Evolutionary conservation across 2,329 filamentous ascomycete genomes (phyloP).

Genomic region (Diaporthe sp.): DNA sequence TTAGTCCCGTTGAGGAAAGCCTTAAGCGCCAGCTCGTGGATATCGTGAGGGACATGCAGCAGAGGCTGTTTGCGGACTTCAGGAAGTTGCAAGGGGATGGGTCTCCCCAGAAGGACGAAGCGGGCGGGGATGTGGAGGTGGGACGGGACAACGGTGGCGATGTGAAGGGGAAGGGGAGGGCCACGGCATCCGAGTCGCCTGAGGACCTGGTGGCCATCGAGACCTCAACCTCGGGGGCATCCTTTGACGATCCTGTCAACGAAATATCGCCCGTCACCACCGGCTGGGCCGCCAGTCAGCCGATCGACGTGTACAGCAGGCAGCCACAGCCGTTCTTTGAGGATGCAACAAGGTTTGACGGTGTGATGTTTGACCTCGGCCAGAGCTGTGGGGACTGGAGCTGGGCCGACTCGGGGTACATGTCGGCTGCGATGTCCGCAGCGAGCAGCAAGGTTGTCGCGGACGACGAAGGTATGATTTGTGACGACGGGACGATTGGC

Average conservation of each 20-base stretch:
- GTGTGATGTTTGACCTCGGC: constrained; percentile 5
- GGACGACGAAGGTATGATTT: constrained; percentile 1
- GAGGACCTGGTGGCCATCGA: not conserved
- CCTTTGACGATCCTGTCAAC: not conserved
- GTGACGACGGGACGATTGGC: constrained; percentile 8
- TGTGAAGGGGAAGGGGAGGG: constrained; percentile 10
- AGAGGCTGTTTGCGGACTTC: constrained; percentile 41
- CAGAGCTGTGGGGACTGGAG: constrained; percentile 8
- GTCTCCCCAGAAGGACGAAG: not conserved
- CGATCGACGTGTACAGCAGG: constrained; percentile 14
- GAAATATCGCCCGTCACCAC: not conserved
- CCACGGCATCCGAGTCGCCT: not conserved
- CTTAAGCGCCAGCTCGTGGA: constrained; percentile 41
- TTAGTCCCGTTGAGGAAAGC: constrained; percentile 41
- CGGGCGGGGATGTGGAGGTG: not conserved
- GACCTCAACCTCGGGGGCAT: not conserved
- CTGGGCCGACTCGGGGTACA: constrained; percentile 31
- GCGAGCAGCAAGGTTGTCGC: not conserved
- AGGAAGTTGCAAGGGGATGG: constrained; percentile 3
- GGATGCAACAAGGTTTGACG: not conserved
- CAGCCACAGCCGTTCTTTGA: constrained; percentile 9
- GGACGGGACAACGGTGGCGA: not conserved
- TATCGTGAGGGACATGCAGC: constrained; percentile 41
- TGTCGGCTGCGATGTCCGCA: constrained; percentile 12
- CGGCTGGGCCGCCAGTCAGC: constrained; percentile 9